Base-by-base conservation (phyloP, 2,329 filamentous ascomycete species). In the Claviceps pazoutovae region DNA sequence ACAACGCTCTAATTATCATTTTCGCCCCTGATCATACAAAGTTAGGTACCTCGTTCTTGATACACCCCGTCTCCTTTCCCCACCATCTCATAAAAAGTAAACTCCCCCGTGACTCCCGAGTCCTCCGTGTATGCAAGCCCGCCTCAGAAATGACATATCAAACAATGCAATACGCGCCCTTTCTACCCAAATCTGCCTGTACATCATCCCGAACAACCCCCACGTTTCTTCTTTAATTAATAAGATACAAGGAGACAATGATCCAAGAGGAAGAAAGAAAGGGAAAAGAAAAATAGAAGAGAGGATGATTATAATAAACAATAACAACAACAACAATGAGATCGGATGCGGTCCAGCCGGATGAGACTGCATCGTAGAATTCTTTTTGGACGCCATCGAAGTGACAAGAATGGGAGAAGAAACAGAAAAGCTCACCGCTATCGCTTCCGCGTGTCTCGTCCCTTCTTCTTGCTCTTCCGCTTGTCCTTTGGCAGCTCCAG, bases 401-500 rank as follows among this genome's bases (percentile, higher is more conserved):
- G 30, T 34, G 30, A 34, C 9, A 34, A 11, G 30, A 34, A 34
- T 11, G 9, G 4, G 30, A 11, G 9, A 34, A 34, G 30, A 34
- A 34, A 34, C 11, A 34, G 30, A 34, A 34, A 37, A 23, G 8
- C 16, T 65, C 55, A 70, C 55, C 68, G 60, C 61, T 79, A 70
- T 55, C 68, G 60, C 61, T 79, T 79, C 54, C 78, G 68, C 42
- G 70, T 77, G 54, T 81, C 78, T 56, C 76, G 79, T 49, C 78
- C 77, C 64, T 73, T 75, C 55, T 72, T 80, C 65, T 78, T 82
- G 38, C 73, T 72, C 65, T 75, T 81, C 64, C 79, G 82, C 64
- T 78, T 81, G 59, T 84, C 80, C 66, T 74, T 80, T 5, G 81
- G 81, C 34, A 84, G 62, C 56, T 84, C 80, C 52, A 84, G 66